Conservation (phyloP, 169 alveolate genomes). For the Eimeria tenella region DNA sequence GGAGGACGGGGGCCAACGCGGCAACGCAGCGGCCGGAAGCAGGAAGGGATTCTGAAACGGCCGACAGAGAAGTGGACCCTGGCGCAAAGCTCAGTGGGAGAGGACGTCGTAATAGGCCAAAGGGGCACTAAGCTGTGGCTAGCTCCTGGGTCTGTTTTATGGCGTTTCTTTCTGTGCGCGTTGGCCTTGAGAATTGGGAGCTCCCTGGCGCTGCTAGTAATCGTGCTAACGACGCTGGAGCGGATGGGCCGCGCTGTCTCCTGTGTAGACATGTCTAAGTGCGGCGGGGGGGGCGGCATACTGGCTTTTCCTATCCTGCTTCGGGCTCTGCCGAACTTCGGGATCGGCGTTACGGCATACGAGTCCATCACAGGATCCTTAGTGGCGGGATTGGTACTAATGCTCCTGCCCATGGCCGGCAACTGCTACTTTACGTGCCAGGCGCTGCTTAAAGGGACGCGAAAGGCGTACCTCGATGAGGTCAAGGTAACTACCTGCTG, state of each 20-base stretch:
- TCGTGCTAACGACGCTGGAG: constrained; percentile 49
- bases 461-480: constrained; percentile 29
- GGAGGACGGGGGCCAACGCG: not conserved
- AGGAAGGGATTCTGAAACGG: not conserved
- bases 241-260: constrained; percentile 62
- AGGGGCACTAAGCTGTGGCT: not conserved
- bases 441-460: constrained; percentile 49
- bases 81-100: not conserved
- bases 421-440: constrained; percentile 43
- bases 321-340: constrained; percentile 32
- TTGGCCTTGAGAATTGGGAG: constrained; percentile 9
- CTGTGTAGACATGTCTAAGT: constrained; percentile 20
- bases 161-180: constrained; percentile 58
- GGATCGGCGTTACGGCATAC: constrained; percentile 23
- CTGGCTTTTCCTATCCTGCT: constrained; percentile 32
- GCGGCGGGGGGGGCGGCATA: constrained; percentile 28
- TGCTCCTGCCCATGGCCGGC: constrained; percentile 49
- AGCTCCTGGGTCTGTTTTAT: constrained; percentile 39
- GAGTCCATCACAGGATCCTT: constrained; percentile 48
- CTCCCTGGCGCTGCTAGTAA: constrained; percentile 19
- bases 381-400: constrained; percentile 55
- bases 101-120: not conserved
- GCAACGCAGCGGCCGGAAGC: not conserved
- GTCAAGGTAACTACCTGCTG: constrained; percentile 44
- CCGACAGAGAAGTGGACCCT: not conserved